A percentile compares a stretch with the other conserved stretches of the same genome.
Conservation (phyloP, 768 basidiomycete genomes). For the Mycena belliarum region DNA sequence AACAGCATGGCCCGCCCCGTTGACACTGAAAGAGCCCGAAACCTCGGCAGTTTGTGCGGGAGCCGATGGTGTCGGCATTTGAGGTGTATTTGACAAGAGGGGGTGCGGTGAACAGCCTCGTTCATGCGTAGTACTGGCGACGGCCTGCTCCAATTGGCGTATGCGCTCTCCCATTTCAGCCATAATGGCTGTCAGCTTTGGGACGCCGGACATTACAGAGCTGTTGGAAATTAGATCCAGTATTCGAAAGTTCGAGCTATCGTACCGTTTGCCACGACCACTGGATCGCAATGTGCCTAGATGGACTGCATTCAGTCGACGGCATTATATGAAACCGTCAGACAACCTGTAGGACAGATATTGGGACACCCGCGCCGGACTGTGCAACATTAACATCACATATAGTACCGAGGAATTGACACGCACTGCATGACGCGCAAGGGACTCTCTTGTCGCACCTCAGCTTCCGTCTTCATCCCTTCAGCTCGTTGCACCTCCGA, state of each 20-base stretch:
- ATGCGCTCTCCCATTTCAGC: constrained; percentile 44
- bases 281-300: constrained; percentile 34
- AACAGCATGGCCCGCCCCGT: constrained; percentile 41
- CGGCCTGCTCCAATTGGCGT: constrained; percentile 42
- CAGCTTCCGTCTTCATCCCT: constrained; percentile 34
- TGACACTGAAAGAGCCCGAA: constrained; percentile 48
- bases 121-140: constrained; percentile 30
- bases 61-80: not conserved
- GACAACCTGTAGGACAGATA: constrained; percentile 32
- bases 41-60: constrained; percentile 31
- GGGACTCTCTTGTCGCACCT: constrained; percentile 40
- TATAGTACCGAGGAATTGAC: not conserved
- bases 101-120: not conserved
- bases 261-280: constrained; percentile 32
- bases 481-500: not conserved
- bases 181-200: constrained; percentile 38
- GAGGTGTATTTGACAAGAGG: not conserved
- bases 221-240: constrained; percentile 17
- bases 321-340: not conserved
- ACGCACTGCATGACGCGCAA: constrained; percentile 15
- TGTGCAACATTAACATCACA: not conserved
- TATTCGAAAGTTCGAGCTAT: not conserved
- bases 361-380: constrained; percentile 32
- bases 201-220: constrained; percentile 41
- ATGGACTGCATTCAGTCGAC: constrained; percentile 17